A percentile compares a stretch with the other conserved stretches of the same genome.
phyloP scores from a whole-genome alignment of 805 yeast genomes.

The Candida chauliodis region DNA sequence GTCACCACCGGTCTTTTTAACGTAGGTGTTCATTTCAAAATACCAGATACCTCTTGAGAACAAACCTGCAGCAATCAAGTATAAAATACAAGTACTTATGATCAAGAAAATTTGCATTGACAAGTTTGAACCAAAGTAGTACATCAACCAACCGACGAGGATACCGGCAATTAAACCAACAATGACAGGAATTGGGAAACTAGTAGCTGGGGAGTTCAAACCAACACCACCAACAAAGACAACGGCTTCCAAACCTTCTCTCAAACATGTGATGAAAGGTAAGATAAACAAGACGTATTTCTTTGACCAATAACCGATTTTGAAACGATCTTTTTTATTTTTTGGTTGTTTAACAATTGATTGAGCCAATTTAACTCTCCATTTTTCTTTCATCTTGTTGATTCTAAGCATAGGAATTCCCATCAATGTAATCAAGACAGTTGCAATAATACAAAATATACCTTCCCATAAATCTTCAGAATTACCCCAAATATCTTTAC shows the following conservation, averaged over 20 bases:
- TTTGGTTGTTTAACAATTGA: slow-evolving; percentile 63
- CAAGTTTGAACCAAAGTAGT: slow-evolving; percentile 72
- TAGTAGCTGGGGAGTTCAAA: slow-evolving; percentile 39
- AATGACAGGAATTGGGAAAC: slow-evolving; percentile 89
- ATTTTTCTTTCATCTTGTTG: slow-evolving; percentile 91
- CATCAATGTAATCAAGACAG: slow-evolving; percentile 82
- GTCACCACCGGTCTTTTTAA: slow-evolving; percentile 77
- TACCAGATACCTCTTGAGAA: slow-evolving; percentile 89
- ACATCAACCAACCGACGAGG: slow-evolving; percentile 61
- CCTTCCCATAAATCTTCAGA: slow-evolving; percentile 97
- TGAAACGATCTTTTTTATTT: slow-evolving; percentile 42
- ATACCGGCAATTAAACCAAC: slow-evolving; percentile 77
- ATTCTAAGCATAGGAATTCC: slow-evolving; percentile 92
- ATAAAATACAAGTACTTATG: slow-evolving; percentile 79
- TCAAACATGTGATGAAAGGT: slow-evolving; percentile 83
- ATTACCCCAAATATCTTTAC: slow-evolving; percentile 76
- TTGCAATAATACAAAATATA: slow-evolving; percentile 80
- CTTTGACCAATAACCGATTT: slow-evolving; percentile 30
- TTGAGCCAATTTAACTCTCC: slow-evolving; percentile 88
- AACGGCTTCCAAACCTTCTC: slow-evolving; percentile 96
- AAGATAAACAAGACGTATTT: slow-evolving; percentile 83
- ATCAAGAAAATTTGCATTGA: slow-evolving; percentile 81
- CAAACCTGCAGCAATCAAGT: slow-evolving; percentile 84
- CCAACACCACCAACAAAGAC: slow-evolving; percentile 97
- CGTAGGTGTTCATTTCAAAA: slow-evolving; percentile 66